Conservation (phyloP, 83 land plant species). For the Picea abies region DNA sequence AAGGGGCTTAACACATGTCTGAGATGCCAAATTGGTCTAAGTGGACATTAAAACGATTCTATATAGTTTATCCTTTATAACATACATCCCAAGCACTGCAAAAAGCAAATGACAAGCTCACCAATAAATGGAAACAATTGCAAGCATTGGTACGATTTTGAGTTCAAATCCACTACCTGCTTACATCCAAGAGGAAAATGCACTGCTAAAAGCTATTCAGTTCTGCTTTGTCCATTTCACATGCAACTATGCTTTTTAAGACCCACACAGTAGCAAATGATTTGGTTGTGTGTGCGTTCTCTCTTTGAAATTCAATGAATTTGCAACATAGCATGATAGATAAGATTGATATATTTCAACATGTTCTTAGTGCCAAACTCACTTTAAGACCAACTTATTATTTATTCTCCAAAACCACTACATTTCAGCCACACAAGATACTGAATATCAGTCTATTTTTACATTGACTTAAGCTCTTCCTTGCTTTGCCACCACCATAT, state of each 20-base stretch:
- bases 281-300: background rate
- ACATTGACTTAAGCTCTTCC: background rate
- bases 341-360: background rate
- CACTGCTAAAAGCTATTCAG: background rate
- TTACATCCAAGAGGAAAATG: background rate
- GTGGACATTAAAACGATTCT: too few relatives aligned
- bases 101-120: background rate
- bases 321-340: background rate
- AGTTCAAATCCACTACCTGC: background rate
- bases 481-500: background rate
- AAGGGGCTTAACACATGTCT: too few relatives aligned
- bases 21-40: too few relatives aligned
- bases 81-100: slow-evolving; percentile 1
- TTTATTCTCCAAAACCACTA: background rate
- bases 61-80: background rate
- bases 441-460: slow-evolving; percentile 5
- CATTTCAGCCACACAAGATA: background rate
- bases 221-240: background rate
- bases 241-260: background rate
- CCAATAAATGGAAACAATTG: background rate
- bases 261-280: background rate
- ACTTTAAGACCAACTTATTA: background rate
- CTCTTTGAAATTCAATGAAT: background rate
- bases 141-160: background rate
- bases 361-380: background rate